Evolutionary conservation across 306 rosid genomes (phyloP), one percentile per base, ranked within the genome.

Genomic region (Rosa chinensis): DNA sequence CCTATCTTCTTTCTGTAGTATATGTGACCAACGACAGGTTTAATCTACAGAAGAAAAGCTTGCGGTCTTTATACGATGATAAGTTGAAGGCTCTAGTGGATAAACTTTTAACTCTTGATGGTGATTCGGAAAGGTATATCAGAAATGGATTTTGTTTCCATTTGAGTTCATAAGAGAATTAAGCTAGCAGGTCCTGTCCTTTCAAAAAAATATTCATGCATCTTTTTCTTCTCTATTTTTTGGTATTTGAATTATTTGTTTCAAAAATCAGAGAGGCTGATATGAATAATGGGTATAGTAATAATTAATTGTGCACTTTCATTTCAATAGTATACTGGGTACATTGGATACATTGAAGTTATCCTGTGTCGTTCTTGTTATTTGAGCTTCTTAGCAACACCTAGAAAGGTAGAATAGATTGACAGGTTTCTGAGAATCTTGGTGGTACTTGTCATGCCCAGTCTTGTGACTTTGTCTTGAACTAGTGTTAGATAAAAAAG

Each of bases 11-110:
- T 17, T 53, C 8, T 72, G 79, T 58, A 66, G 71, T 73, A 52
- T 48, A 68, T 76, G 66, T 86, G 82, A 82, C 82, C 73, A 70
- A 81, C 39, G 39, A 66, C 39, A 32, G 42, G 74, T 73, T 76
- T 89, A 12, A 77, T 86, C 83, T 86, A 86, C 97, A 95, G 98
- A 93, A 87, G 91, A 95, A 90, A 81, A 86, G 81, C 87, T 69
- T 95, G 92, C 77, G 75, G 81, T 82, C 87, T 25, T 78, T 95
- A 83, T 95, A 86, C 66, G 92, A 93, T 78, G 76, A 81, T 66
- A 91, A 95, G 87, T 89, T 89, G 90, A 91, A 89, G 91, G 77
- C 79, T 78, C 77, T 91, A 85, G 92, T 87, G 89, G 82, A 87
- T 83, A 91, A 89, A 77, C 87, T 93, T 78, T 85, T 90, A 91